Evolutionary conservation across 495 filamentous ascomycete genomes (phyloP), one percentile per base, ranked within the genome.

Genomic region (Aspergillus conjunctus): DNA sequence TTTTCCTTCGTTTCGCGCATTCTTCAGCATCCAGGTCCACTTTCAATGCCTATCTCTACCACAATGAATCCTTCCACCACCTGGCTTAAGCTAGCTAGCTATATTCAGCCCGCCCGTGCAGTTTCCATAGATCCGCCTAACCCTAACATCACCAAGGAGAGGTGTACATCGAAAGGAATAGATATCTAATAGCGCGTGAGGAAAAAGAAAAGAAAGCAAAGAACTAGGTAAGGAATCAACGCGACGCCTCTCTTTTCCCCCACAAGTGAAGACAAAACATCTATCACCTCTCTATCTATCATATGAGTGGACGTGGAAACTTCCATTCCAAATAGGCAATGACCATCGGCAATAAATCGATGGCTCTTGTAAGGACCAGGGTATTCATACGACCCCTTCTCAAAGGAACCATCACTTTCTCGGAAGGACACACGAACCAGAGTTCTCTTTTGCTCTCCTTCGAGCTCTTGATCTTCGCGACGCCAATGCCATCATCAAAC

Each of bases 231-330:
- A 48, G 44, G 44, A 14, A 48, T 48, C 44, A 7, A 48, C 44
- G 7, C 10, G 18, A 21, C 17, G n/a, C 44, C 44, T 48, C n/a
- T 22, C 18, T 18, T 11, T 48, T 41, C 37, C 44, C 44, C n/a
- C 44, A 17, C 44, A 21, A 21, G 10, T 7, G 3, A 48, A 54
- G 22, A 32, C 52, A 54, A 54, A 32, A 32, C 52, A 54, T 54
- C 11, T 54, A 22, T 43, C 52, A 54, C 39, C 52, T 37, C 17
- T 54, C 17, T 54, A 54, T 54, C 52, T 54, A 54, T 54, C 52
- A 54, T 54, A 54, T 41, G 12, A 18, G 18, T 48, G 5, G 26
- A 26, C 26, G 5, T 26, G 26, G 44, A 48, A 20, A 21, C 12
- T 22, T 20, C 10, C 44, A 18, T 48, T 21, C 18, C 7, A 41